Base-by-base conservation (phyloP, 1,284 basidiomycete genomes). In the Tilletia indica region DNA sequence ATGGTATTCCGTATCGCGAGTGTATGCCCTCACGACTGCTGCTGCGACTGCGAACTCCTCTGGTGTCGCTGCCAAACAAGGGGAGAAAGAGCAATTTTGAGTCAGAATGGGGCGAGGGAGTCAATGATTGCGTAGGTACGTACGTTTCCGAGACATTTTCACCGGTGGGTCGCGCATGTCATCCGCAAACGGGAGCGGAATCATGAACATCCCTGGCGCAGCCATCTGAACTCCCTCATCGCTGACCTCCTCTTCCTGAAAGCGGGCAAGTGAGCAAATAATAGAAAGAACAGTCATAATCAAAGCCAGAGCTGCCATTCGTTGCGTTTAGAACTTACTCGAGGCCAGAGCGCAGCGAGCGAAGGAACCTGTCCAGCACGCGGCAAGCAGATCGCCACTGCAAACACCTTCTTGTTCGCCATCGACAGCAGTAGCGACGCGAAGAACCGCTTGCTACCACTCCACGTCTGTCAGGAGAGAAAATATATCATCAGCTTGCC, bases 371-470 rank as follows among this genome's bases (percentile, higher is more conserved):
- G 87, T 80, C 92, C 94, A 66, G 89, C 86, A 70, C 94, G 87
- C 39, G 90, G 89, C 9, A 94, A 84, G 31, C 90, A 89, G 2
- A 93, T 87, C 0, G 89, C 93, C 16, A 97, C 85, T 0, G 90
- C 97, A 71, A 97, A 90, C 82, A 92, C 92, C 68, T 91, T 86
- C 83, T 93, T 94, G 78, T 89, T 89, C 42, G 91, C 73, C 89
- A 96, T 93, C 2, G 92, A 91, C 74, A 91, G 89, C 49, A 98
- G 87, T 8, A 99, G 87, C 0, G 96, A 93, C 5, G 89, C 89
- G 85, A 98, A 98, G 0, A 93, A 92, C 61, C 96, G 89, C 73
- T 91, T 96, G 84, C 93, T 95, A 0, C 97, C 97, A 9, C 91
- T 89, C 84, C 91, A 95, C 47, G 89, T 86, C 91, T 94, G 76